Percentiles rank a stretch among this genome's conserved stretches.
phyloP scores from a whole-genome alignment of 805 yeast genomes.

The Sporopachydermia quercuum region DNA sequence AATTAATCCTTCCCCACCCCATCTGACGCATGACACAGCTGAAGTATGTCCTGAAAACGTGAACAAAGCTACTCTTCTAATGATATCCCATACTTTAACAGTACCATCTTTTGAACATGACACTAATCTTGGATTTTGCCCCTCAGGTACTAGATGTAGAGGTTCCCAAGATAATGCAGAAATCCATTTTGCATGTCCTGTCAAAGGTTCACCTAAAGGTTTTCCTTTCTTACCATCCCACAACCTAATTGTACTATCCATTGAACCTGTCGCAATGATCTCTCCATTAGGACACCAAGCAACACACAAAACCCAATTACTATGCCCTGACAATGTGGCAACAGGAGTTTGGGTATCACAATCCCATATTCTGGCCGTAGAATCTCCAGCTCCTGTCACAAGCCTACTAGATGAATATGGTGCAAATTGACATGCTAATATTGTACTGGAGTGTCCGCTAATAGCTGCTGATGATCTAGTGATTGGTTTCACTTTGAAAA shows the following conservation, averaged over 20 bases:
- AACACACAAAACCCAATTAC: constrained; percentile 88
- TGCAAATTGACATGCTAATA: constrained; percentile 84
- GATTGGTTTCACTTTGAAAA: constrained; percentile 83
- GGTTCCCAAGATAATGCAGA: constrained; percentile 93
- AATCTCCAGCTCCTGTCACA: constrained; percentile 95
- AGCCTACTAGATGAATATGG: constrained; percentile 74
- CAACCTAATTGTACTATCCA: constrained; percentile 78
- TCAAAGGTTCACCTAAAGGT: constrained; percentile 54
- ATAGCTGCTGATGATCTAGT: constrained; percentile 87
- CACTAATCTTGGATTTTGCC: constrained; percentile 49
- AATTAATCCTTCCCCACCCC: constrained; percentile 82
- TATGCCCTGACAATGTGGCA: constrained; percentile 68
- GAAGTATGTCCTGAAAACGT: constrained; percentile 80
- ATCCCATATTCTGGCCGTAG: constrained; percentile 94
- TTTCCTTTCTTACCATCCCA: constrained; percentile 76
- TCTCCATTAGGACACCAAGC: constrained; percentile 88
- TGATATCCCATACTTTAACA: constrained; percentile 77
- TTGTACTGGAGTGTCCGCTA: constrained; percentile 90
- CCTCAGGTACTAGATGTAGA: constrained; percentile 52
- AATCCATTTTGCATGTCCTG: constrained; percentile 83
- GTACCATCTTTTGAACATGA: constrained; percentile 90
- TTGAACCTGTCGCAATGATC: constrained; percentile 86
- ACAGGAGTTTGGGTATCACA: constrained; percentile 88
- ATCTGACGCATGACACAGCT: constrained; percentile 87
- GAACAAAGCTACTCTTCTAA: constrained; percentile 44